Base-by-base conservation (phyloP, 257 asterid genomes). In the Fraxinus cuspidata region DNA sequence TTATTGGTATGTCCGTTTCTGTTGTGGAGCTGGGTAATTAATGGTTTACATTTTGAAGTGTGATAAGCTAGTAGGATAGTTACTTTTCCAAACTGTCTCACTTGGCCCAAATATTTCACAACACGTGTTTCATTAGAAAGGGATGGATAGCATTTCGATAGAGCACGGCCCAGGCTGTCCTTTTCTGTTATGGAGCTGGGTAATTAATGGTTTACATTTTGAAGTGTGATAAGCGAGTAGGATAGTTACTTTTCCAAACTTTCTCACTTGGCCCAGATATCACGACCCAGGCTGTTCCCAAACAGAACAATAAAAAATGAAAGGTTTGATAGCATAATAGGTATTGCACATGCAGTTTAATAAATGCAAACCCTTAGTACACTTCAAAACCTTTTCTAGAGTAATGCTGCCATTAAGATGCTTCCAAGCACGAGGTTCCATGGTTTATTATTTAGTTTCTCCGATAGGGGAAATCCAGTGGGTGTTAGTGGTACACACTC, bases 1-100 rank as follows among this genome's bases (percentile, higher is more conserved):
- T 76, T 94, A 92, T 74, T 94, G 97, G 98, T 94, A 86, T 49
- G 89, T 21, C 10, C 25, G 10, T n/a, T 21, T 58, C 51, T 42
- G 18, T 42, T 42, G 12, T 25, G 7, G 66, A 63, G 35, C 32
- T 63, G 35, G 19, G 69, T 10, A 27, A 27, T 60, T 60, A 60
- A 25, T 10, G 4, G 69, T 63, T 63, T 13, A 63, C 35, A 63
- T 63, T 63, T 63, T 12, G 7, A 63, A 63, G 69, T 3, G 7
- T 63, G 69, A 27, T 25, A 27, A 10, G 69, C 19, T 2, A 63
- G 8, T 27, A 2, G 35, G 18, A 63, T 63, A n/a, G 69, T 27
- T 9, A 27, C 69, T 63, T 63, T 10, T 63, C 69, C 32, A 27
- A 63, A 23, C 18, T 27, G 32, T 27, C 32, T 15, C 15, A 11